Evolutionary conservation across 2,329 filamentous ascomycete species (phyloP).

Genomic region (Pseudocercospora cruenta): DNA sequence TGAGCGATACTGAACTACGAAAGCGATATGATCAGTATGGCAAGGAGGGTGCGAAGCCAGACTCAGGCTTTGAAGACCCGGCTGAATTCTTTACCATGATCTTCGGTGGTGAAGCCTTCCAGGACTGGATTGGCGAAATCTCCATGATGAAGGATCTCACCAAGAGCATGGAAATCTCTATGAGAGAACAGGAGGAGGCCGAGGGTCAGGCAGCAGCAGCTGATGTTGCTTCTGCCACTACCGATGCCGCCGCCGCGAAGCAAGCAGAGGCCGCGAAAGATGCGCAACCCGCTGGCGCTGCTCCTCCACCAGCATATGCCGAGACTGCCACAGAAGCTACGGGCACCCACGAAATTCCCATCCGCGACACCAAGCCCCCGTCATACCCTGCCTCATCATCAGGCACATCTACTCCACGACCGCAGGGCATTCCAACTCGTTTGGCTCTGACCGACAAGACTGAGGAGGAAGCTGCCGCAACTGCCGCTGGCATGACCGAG

Average conservation of each 20-base stretch:
- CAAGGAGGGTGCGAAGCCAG: constrained; percentile 90
- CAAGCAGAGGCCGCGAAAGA: constrained; percentile 25
- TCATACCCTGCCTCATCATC: constrained; percentile 22
- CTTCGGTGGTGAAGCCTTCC: constrained; percentile 93
- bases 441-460: constrained; percentile 87
- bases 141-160: constrained; percentile 98
- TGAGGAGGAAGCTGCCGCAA: constrained; percentile 72
- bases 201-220: constrained; percentile 55
- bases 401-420: constrained; percentile 54
- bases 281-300: constrained; percentile 25
- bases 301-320: constrained; percentile 22
- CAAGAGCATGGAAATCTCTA: constrained; percentile 97
- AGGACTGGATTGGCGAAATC: constrained; percentile 97
- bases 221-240: constrained; percentile 48
- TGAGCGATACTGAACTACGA: constrained; percentile 84
- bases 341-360: constrained; percentile 29
- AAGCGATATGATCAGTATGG: constrained; percentile 96
- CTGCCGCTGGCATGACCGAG: constrained; percentile 66
- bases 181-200: constrained; percentile 73
- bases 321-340: constrained; percentile 12
- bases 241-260: constrained; percentile 39
- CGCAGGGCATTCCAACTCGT: constrained; percentile 69
- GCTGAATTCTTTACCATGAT: constrained; percentile 98
- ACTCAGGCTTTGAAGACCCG: constrained; percentile 90
- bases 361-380: constrained; percentile 29